A percentile compares a stretch with the other conserved stretches of the same genome.
Evolutionary conservation across 1,284 basidiomycete species (phyloP).

Genomic region (Mycena sp.): DNA sequence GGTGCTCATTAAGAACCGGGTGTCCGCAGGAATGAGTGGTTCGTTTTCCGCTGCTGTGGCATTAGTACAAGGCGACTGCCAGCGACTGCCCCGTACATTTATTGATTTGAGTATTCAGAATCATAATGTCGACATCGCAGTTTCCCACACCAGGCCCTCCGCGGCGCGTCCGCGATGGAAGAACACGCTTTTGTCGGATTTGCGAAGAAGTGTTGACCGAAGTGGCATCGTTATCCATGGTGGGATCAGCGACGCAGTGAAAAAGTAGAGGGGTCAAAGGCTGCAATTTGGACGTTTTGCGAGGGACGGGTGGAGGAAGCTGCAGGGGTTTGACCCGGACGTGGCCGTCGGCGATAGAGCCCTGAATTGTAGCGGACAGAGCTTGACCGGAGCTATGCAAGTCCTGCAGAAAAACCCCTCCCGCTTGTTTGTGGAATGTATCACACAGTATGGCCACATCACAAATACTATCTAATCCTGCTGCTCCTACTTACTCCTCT

Average conservation of each 20-base stretch:
- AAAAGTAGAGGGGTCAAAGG: slow-evolving; percentile 1
- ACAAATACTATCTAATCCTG: neutral
- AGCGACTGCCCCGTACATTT: slow-evolving; percentile 63
- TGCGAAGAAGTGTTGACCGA: slow-evolving; percentile 40
- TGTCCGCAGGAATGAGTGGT: slow-evolving; percentile 67
- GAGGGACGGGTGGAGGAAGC: neutral
- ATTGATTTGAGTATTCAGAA: slow-evolving; percentile 83
- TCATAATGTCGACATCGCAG: slow-evolving; percentile 83
- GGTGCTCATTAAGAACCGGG: slow-evolving; percentile 77
- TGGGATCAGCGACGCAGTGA: slow-evolving; percentile 13
- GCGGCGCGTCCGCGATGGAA: slow-evolving; percentile 81
- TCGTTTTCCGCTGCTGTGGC: slow-evolving; percentile 69
- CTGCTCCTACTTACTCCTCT: slow-evolving; percentile 32
- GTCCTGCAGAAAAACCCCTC: too few relatives aligned
- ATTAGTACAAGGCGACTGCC: slow-evolving; percentile 27
- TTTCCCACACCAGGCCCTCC: slow-evolving; percentile 80
- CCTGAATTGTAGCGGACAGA: neutral
- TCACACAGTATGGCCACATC: neutral
- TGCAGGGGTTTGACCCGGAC: neutral
- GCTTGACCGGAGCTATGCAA: slow-evolving; percentile 2
- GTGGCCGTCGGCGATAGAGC: slow-evolving; percentile 8
- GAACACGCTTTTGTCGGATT: slow-evolving; percentile 73
- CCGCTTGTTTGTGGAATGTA: too few relatives aligned
- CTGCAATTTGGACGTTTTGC: slow-evolving; percentile 5
- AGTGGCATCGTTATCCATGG: slow-evolving; percentile 46